Evolutionary conservation across 1,139 yeast genomes (phyloP), one percentile per base, ranked within the genome.

Genomic region (Yamadazyma atlantica): DNA sequence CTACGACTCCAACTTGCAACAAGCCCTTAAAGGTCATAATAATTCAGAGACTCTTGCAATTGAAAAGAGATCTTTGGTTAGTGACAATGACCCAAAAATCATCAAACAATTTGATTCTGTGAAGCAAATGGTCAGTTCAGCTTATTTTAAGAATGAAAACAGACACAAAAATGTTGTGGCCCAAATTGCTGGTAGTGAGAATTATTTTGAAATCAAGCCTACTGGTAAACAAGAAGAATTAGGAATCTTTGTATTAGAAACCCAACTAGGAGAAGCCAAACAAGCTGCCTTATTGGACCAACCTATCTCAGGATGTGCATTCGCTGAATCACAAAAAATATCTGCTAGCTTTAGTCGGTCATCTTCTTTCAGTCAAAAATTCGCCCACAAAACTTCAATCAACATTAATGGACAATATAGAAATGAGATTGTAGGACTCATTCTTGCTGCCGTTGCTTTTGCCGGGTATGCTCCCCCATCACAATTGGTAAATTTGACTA

Each of bases 231-330:
- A 40, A 26, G 10, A 19, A 9, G 18, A 33, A 15, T 10, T 29
- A 2, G 30, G 35, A 2, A 32, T 40, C 3, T 23, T 43, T 6
- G 32, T 40, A 4, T 22, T 37, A 26, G 42, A 43, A 24, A 25
- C 37, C 7, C 1, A 10, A 3, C 37, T 29, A 12, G 46, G 46
- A 7, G 9, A 13, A n/a, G 15, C 22, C 1, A 26, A 41, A 16
- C 12, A 24, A n/a, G 45, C 44, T 13, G 28, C 38, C 2, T 16
- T 35, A n/a, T 19, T 40, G 7, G 29, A 34, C 19, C 32, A 37
- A 18, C 45, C 45, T 11, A 34, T 44, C n/a, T 29, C 44, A 19
- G 37, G 36, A 23, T 40, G 44, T 34, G 37, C 38, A n/a, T 36
- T 22, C 29, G 35, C 42, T 21, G 37, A 33, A 9, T 29, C 35